Evolutionary conservation across 441 rosid genomes (phyloP).

Genomic region (Erysimum pusillum): DNA sequence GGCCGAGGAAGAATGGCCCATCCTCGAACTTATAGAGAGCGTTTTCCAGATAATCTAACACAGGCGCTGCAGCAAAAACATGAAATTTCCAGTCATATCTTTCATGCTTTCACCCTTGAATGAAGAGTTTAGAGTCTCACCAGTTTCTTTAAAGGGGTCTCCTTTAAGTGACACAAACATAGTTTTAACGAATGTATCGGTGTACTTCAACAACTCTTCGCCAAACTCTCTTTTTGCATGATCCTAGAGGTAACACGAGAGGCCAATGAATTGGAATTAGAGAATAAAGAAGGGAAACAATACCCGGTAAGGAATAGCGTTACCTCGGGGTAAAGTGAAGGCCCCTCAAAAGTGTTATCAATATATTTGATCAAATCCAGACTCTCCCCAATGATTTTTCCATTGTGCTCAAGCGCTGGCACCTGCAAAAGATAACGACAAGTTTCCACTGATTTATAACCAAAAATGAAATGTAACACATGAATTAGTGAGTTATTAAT

Average conservation of each 20-base stretch:
- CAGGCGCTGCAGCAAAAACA: constrained; percentile 61
- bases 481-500: neutral
- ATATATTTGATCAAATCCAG: constrained; percentile 80
- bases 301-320: constrained; percentile 4
- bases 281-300: constrained; percentile 13
- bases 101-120: neutral
- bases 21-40: constrained; percentile 73
- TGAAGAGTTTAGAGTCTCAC: constrained; percentile 50
- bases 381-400: constrained; percentile 86
- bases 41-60: constrained; percentile 76
- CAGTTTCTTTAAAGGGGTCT: constrained; percentile 60
- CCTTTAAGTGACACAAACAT: constrained; percentile 68
- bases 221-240: constrained; percentile 69
- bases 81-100: neutral
- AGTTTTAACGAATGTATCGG: constrained; percentile 56
- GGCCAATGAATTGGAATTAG: neutral
- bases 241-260: constrained; percentile 57
- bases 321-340: constrained; percentile 76
- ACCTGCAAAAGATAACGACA: constrained; percentile 55
- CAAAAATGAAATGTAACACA: constrained; percentile 1
- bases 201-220: constrained; percentile 67
- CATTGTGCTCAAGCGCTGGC: constrained; percentile 88
- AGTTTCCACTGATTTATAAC: neutral
- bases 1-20: constrained; percentile 90
- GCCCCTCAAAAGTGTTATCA: constrained; percentile 85